These are phyloP conservation scores for Rhizomucor pusillus DNA, from an alignment of 371 early-diverging fungal genomes.

Conservation along the genomic window DNA sequence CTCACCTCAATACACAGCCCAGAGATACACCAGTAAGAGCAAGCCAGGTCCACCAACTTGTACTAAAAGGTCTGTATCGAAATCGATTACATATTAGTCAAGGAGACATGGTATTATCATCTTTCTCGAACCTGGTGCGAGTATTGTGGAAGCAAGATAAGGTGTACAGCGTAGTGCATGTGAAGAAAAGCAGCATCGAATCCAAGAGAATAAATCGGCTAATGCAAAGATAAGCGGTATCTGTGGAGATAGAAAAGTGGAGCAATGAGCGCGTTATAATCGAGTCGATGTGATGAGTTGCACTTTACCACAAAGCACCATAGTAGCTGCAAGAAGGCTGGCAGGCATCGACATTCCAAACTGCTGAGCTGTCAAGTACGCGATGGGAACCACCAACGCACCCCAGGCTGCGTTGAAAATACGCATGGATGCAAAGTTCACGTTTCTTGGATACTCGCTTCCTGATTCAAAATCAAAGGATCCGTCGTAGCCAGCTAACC, in stretches of 20 bases:
- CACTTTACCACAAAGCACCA: constrained; percentile 68
- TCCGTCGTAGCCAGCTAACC: constrained; percentile 87
- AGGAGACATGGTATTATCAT: background rate
- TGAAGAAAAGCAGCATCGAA: constrained; percentile 95
- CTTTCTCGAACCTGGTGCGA: constrained; percentile 50
- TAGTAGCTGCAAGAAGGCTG: constrained; percentile 66
- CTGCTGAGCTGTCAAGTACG: constrained; percentile 85
- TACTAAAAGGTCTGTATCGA: constrained; percentile 68
- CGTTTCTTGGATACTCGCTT: constrained; percentile 71
- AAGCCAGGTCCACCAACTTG: constrained; percentile 87
- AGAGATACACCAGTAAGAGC: constrained; percentile 88
- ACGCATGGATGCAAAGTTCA: constrained; percentile 94
- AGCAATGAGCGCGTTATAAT: background rate
- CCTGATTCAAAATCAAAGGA: constrained; percentile 92
- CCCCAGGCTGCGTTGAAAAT: constrained; percentile 89
- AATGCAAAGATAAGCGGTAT: constrained; percentile 86
- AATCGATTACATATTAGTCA: background rate
- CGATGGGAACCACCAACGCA: constrained; percentile 88
- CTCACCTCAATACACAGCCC: constrained; percentile 69
- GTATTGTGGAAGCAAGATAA: constrained; percentile 72
- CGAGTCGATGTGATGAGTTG: background rate
- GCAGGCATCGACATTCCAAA: constrained; percentile 64
- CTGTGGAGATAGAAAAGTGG: constrained; percentile 26
- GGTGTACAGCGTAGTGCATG: constrained; percentile 75
- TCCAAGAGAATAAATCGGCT: constrained; percentile 98